Base-by-base conservation (phyloP, 768 basidiomycete species). In the Podaxis sp. region DNA sequence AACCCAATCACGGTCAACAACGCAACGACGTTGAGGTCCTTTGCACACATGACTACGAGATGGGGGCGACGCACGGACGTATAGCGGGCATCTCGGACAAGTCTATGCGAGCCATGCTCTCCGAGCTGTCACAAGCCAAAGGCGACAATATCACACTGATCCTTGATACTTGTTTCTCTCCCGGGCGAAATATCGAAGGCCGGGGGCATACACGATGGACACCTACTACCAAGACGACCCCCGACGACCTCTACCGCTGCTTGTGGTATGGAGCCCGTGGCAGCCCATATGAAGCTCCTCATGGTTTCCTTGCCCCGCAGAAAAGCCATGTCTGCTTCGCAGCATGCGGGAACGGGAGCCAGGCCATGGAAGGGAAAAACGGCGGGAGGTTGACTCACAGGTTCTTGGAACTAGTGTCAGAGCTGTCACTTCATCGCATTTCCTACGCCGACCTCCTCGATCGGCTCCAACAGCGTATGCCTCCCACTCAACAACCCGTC, bases 131-230 rank as follows among this genome's bases (percentile, higher is more conserved):
- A 17, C 72, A 73, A 26, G 75, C 73, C 51, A 90, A 89, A 67
- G 88, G 88, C 33, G 77, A 89, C 71, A 90, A 90, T 63, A 84
- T 90, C 71, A 87, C 88, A 1, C 71, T 90, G 61, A 79, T 90
- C 60, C 75, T 89, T 24, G 88, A 90, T 71, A 81, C 84, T 66
- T 89, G 85, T 67, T 88, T 89, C 73, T 79, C 83, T 9, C 75
- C 81, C 12, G 67, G 72, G 19, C 75, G 78, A 52, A 76, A 78
- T 15, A 69, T 73, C n/a, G 77, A 77, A 30, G 75, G 81, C 64
- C 80, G 86, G 33, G 79, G 76, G 40, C 74, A 77, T 58, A 78
- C 80, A 56, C 84, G 89, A 48, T 89, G 81, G 78, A 87, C 87
- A 6, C 81, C 82, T n/a, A 81, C 87, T 0, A 70, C 70, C n/a